Evolutionary conservation across 2,329 filamentous ascomycete species (phyloP).

Genomic region (Fusarium sp.): DNA sequence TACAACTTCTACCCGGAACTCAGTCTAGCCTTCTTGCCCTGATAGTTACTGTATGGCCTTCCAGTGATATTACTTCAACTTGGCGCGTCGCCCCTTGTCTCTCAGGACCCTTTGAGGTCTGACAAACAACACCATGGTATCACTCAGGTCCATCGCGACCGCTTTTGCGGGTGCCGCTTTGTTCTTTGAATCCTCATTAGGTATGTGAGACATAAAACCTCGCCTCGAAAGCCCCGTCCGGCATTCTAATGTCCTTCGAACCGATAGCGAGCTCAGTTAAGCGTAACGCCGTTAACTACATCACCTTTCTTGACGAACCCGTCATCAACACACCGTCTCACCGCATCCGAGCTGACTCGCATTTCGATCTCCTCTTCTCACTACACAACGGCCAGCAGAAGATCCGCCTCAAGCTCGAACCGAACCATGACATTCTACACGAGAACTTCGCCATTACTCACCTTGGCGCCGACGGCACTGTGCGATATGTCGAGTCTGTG

Average conservation of each 20-base stretch:
- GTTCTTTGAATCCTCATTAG: constrained; percentile 50
- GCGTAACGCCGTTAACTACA: constrained; percentile 80
- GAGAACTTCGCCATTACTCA: constrained; percentile 81
- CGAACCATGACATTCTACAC: constrained; percentile 90
- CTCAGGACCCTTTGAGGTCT: constrained; percentile 39
- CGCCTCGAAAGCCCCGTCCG: not conserved
- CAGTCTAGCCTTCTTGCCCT: not conserved
- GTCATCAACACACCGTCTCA: constrained; percentile 83
- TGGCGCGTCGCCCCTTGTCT: constrained; percentile 34
- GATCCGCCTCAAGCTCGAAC: constrained; percentile 84
- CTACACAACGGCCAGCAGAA: constrained; percentile 75
- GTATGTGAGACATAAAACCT: constrained; percentile 41
- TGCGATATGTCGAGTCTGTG: constrained; percentile 76
- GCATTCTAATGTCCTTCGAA: constrained; percentile 37
- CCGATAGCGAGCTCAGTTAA: constrained; percentile 75
- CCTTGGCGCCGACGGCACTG: constrained; percentile 76
- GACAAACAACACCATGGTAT: constrained; percentile 50
- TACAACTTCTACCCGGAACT: constrained; percentile 10
- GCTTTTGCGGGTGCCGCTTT: constrained; percentile 51
- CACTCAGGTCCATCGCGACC: constrained; percentile 50
- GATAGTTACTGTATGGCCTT: constrained; percentile 38
- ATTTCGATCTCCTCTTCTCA: constrained; percentile 87
- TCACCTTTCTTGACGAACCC: constrained; percentile 80
- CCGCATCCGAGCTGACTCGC: constrained; percentile 81
- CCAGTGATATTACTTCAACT: constrained; percentile 27